Conservation (phyloP, 176 grass and related monocot genomes). For the Ampelocalamus luodianensis region DNA sequence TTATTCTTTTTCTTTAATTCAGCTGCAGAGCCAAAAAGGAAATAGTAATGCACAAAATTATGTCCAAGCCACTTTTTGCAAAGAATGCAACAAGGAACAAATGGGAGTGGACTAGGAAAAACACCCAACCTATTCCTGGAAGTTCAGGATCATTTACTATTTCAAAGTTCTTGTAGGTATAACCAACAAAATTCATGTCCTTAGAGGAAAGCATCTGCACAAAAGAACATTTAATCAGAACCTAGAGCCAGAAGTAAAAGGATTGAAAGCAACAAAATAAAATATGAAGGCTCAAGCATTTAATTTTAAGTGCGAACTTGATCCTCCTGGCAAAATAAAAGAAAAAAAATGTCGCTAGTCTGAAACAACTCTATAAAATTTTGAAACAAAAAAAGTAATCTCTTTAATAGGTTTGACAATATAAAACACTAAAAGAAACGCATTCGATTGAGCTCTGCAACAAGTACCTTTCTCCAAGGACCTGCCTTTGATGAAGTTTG, state of each 20-base stretch:
- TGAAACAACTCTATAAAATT: background rate
- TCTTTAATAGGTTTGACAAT: background rate
- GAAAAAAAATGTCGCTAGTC: background rate
- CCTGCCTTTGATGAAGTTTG: constrained; percentile 90
- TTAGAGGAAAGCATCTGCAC: constrained; percentile 64
- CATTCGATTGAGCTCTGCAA: constrained; percentile 3
- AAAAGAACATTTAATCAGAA: constrained; percentile 31
- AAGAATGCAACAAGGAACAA: constrained; percentile 16
- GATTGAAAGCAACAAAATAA: background rate
- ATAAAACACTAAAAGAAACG: constrained; percentile 27
- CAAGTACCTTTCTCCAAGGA: constrained; percentile 86
- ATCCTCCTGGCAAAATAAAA: background rate
- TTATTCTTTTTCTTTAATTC: constrained; percentile 70
- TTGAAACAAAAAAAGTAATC: constrained; percentile 9
- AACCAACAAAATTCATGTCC: constrained; percentile 59
- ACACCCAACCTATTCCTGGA: constrained; percentile 56
- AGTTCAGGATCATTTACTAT: constrained; percentile 57
- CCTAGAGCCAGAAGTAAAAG: constrained; percentile 15
- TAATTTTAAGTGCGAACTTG: background rate
- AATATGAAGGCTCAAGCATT: constrained; percentile 1
- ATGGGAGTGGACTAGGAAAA: background rate
- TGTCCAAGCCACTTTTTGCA: background rate
- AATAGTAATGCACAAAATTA: background rate
- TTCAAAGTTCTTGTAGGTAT: constrained; percentile 65
- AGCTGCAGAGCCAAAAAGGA: constrained; percentile 46